phyloP scores from a whole-genome alignment of 179 eudicot genomes.

The Patellifolia procumbens region DNA sequence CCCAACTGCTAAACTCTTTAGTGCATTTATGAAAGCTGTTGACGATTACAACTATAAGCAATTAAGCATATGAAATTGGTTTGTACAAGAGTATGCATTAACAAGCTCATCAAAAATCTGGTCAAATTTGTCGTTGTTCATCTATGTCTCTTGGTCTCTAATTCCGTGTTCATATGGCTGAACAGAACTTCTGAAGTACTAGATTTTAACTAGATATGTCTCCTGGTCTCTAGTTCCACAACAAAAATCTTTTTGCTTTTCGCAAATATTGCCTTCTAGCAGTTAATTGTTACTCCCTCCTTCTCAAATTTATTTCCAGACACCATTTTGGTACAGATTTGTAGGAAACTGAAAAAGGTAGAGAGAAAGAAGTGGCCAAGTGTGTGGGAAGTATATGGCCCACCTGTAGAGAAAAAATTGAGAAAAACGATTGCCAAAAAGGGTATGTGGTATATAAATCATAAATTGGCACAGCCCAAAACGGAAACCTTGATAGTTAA shows the following conservation, averaged over 20 bases:
- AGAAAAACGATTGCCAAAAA: too few species aligned
- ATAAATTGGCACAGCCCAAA: too few species aligned
- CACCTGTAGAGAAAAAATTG: too few species aligned
- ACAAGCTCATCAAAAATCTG: constrained; percentile 6
- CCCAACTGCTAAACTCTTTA: background rate
- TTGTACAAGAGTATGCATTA: background rate
- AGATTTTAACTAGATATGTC: background rate
- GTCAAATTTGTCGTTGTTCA: background rate
- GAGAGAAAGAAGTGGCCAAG: too few species aligned
- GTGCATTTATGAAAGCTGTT: background rate
- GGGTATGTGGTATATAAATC: too few species aligned
- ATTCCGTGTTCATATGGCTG: constrained; percentile 4
- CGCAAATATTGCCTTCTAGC: background rate
- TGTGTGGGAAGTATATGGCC: too few species aligned
- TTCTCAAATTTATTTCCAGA: too few species aligned
- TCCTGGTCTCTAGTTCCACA: background rate
- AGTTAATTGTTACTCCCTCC: background rate
- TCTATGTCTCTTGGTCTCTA: background rate
- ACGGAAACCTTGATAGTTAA: too few species aligned
- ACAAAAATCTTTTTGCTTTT: background rate
- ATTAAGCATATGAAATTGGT: background rate
- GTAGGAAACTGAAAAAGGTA: too few species aligned
- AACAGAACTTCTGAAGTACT: background rate
- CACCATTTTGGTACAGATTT: too few species aligned
- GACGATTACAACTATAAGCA: background rate